These are phyloP conservation scores for Rhizophagus prolifer DNA, from an alignment of 192 early-diverging fungal species.

Conservation along the genomic window DNA sequence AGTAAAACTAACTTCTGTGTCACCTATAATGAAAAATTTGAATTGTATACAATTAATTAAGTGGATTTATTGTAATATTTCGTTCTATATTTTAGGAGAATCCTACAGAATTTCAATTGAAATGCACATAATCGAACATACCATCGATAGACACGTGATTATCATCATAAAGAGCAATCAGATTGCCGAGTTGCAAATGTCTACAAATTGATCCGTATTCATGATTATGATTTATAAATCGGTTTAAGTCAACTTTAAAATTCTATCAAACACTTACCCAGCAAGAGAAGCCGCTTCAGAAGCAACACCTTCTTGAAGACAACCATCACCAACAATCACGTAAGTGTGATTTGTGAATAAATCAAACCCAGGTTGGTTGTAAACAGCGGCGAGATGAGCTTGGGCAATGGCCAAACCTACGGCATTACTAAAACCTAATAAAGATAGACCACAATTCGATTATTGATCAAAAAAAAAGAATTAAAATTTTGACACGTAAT, in stretches of 20 bases:
- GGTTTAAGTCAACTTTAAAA: background rate
- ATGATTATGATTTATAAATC: background rate
- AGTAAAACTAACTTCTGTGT: conserved; percentile 81
- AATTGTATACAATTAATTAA: too few relatives aligned
- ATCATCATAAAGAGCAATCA: conserved; percentile 94
- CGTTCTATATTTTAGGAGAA: too few relatives aligned
- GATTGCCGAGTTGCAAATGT: conserved; percentile 88
- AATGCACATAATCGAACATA: background rate
- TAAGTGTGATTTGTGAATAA: conserved; percentile 88
- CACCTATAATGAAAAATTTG: conserved; percentile 22
- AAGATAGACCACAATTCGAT: background rate
- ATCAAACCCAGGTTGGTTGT: conserved; percentile 85
- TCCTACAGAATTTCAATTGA: background rate
- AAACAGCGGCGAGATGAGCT: conserved; percentile 85
- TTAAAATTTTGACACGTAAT: background rate
- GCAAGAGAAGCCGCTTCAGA: conserved; percentile 91
- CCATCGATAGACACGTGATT: conserved; percentile 97
- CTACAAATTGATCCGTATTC: conserved; percentile 35
- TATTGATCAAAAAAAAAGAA: background rate
- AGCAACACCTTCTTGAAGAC: conserved; percentile 96
- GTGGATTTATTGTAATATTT: too few relatives aligned
- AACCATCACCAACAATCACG: conserved; percentile 89
- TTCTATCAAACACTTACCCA: conserved; percentile 51
- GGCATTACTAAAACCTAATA: conserved; percentile 73
- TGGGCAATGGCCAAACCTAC: conserved; percentile 92